These are phyloP conservation scores for Umbelopsis sp. DNA, from an alignment of 371 early-diverging fungal species.

Conservation along the genomic window DNA sequence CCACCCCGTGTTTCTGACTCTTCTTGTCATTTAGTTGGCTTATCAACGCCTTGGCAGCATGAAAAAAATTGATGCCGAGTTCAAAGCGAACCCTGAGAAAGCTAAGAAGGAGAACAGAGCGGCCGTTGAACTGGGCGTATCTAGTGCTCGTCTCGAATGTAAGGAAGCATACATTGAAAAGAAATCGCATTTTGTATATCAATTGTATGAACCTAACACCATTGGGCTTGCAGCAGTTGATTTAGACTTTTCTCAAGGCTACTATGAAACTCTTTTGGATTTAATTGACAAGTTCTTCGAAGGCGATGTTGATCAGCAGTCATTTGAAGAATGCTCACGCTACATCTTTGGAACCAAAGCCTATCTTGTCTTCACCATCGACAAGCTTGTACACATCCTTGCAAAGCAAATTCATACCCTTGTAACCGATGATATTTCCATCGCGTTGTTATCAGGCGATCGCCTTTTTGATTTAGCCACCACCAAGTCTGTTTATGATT, in stretches of 20 bases:
- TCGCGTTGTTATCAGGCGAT: background rate
- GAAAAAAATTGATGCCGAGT: slow-evolving; percentile 64
- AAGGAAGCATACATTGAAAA: background rate
- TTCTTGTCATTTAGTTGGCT: slow-evolving; percentile 50
- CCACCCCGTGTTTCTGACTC: background rate
- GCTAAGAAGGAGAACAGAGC: slow-evolving; percentile 19
- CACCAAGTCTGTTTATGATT: slow-evolving; percentile 31
- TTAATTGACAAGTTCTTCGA: slow-evolving; percentile 72
- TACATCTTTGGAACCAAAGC: slow-evolving; percentile 86
- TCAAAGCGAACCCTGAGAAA: slow-evolving; percentile 26
- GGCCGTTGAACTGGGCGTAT: slow-evolving; percentile 18
- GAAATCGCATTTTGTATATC: background rate
- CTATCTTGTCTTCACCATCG: slow-evolving; percentile 84
- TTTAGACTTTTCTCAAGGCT: slow-evolving; percentile 38
- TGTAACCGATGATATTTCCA: slow-evolving; percentile 1
- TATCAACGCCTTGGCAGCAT: slow-evolving; percentile 78
- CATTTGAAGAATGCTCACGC: slow-evolving; percentile 91
- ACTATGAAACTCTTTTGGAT: slow-evolving; percentile 71
- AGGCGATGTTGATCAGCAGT: slow-evolving; percentile 76
- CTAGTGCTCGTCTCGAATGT: slow-evolving; percentile 25
- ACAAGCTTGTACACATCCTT: slow-evolving; percentile 74
- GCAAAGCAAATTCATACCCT: slow-evolving; percentile 67
- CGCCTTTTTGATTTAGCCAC: background rate
- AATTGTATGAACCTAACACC: too few relatives aligned
- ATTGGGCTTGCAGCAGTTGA: slow-evolving; percentile 22